Percentiles rank a stretch among this genome's conserved stretches.
These are phyloP conservation scores for Helianthus tuberosus DNA, from an alignment of 129 eudicot species.

Conservation along the genomic window DNA sequence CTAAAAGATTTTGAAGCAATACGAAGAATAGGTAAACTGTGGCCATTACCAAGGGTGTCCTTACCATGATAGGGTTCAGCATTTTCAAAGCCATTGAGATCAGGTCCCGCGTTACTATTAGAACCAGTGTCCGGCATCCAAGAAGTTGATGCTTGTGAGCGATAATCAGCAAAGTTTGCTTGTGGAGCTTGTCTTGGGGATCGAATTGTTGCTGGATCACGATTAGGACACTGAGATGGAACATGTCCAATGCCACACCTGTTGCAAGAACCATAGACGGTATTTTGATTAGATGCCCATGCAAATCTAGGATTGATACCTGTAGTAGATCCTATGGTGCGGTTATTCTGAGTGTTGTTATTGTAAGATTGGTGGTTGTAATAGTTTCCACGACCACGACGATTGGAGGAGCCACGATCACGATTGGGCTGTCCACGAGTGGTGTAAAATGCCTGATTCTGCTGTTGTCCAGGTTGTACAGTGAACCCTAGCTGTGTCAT, in stretches of 20 bases:
- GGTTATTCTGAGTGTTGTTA: neutral
- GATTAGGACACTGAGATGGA: neutral
- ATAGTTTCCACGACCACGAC: neutral
- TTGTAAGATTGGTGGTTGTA: no score
- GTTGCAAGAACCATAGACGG: neutral
- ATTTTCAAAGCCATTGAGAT: no score
- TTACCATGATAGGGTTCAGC: no score
- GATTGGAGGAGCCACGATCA: neutral
- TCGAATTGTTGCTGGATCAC: neutral
- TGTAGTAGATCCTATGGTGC: neutral
- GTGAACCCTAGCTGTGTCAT: neutral
- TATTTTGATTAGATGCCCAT: constrained; percentile 5
- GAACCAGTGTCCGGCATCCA: neutral
- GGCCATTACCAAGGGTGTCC: no score
- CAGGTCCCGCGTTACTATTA: neutral
- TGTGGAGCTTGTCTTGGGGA: constrained; percentile 6
- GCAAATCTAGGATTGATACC: neutral
- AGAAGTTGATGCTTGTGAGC: neutral
- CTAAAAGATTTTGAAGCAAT: no score
- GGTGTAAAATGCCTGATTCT: neutral
- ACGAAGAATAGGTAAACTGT: no score
- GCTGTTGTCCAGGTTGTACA: neutral
- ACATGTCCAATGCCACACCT: neutral
- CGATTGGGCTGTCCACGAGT: neutral
- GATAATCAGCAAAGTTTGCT: neutral